Percentiles rank a stretch among this genome's conserved stretches.
These are phyloP conservation scores for Wallacemonas collosoma DNA, from an alignment of 208 protist species.

Conservation along the genomic window DNA sequence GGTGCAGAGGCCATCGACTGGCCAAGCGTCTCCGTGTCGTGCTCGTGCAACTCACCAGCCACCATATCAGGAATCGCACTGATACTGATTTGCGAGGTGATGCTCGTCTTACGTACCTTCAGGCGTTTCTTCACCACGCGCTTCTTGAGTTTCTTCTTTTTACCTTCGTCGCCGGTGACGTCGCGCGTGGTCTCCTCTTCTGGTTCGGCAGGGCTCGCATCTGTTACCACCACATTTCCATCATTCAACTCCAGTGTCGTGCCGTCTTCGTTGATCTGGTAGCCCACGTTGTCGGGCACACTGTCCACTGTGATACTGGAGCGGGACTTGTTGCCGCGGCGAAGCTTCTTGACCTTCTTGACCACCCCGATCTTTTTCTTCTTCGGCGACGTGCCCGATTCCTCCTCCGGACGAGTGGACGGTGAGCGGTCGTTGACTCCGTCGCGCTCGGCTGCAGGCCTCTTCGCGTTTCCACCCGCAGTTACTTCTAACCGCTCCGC, in stretches of 20 bases:
- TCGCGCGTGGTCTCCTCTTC: conserved; percentile 15
- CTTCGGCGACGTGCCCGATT: conserved; percentile 4
- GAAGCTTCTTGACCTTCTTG: conserved; percentile 2
- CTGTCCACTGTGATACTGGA: conserved; percentile 23
- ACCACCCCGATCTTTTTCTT: not conserved
- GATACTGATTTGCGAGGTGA: conserved; percentile 28
- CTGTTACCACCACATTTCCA: conserved; percentile 4
- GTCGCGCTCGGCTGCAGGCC: too few relatives aligned
- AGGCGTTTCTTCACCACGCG: conserved; percentile 42
- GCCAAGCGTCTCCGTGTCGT: conserved; percentile 28
- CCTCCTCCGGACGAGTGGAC: too few relatives aligned
- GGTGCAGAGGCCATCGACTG: conserved; percentile 2
- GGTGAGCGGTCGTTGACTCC: too few relatives aligned
- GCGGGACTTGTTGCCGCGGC: conserved; percentile 14
- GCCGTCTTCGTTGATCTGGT: conserved; percentile 42
- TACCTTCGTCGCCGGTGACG: not conserved
- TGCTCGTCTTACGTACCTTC: conserved; percentile 31
- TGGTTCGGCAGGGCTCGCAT: not conserved
- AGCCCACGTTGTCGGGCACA: conserved; percentile 38
- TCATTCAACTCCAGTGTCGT: conserved; percentile 16
- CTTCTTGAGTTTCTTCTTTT: conserved; percentile 43
- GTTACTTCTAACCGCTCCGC: too few relatives aligned
- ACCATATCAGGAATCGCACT: conserved; percentile 41
- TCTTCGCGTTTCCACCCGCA: too few relatives aligned
- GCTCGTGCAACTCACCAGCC: conserved; percentile 49